Percentiles rank a stretch among this genome's conserved stretches.
phyloP scores from a whole-genome alignment of 768 basidiomycete species.

The Tylopilus felleus region DNA sequence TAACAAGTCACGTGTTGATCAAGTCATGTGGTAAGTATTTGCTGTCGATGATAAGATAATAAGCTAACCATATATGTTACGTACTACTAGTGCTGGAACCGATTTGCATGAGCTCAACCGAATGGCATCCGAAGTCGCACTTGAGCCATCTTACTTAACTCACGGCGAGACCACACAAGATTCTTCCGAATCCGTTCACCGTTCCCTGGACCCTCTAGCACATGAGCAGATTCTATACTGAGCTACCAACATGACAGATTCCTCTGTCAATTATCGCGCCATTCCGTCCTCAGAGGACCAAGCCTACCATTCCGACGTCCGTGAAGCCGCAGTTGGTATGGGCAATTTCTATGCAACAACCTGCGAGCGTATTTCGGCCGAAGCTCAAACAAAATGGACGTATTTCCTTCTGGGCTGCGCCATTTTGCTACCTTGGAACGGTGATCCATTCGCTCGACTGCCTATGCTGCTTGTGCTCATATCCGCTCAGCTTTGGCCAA shows the following conservation, averaged over 20 bases:
- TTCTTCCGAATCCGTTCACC: no score
- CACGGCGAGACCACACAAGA: neutral
- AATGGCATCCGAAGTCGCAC: neutral
- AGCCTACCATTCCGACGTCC: neutral
- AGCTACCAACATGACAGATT: neutral
- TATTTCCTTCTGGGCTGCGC: slow-evolving; percentile 1
- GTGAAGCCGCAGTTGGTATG: neutral
- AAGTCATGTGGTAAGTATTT: neutral
- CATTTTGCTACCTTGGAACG: neutral
- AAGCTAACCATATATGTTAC: neutral
- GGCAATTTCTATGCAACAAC: neutral
- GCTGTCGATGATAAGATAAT: neutral
- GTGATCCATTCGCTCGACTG: neutral
- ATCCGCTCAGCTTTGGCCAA: neutral
- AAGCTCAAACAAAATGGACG: neutral
- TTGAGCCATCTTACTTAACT: neutral
- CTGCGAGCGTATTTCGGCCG: neutral
- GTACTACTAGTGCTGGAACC: neutral
- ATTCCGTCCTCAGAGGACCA: neutral
- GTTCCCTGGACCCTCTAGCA: neutral
- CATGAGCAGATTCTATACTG: neutral
- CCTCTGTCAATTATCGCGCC: neutral
- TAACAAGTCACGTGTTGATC: neutral
- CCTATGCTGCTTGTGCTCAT: neutral
- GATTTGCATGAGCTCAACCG: neutral